These are phyloP conservation scores for Phaffia australis DNA, from an alignment of 768 basidiomycete genomes.

Conservation along the genomic window DNA sequence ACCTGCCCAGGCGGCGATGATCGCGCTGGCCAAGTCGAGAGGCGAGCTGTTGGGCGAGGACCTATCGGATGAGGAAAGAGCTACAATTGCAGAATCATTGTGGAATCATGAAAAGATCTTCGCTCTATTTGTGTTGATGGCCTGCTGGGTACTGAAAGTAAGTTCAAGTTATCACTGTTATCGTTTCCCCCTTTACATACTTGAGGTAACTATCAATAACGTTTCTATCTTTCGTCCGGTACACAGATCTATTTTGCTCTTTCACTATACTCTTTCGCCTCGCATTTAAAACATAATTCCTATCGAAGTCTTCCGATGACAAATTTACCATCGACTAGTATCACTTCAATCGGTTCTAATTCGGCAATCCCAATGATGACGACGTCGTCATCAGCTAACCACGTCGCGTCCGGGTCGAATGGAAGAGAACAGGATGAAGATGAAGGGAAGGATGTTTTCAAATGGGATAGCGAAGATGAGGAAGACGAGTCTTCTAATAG, in stretches of 20 bases:
- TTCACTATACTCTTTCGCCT: slow-evolving; percentile 82
- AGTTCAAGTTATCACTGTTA: slow-evolving; percentile 30
- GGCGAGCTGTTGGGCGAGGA: slow-evolving; percentile 41
- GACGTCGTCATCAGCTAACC: too few species aligned
- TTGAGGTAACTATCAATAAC: not conserved
- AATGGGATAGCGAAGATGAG: slow-evolving; percentile 20
- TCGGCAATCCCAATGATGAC: not conserved
- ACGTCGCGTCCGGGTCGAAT: not conserved
- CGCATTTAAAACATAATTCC: slow-evolving; percentile 80
- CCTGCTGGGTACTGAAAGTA: slow-evolving; percentile 85
- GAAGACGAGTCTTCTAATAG: not conserved
- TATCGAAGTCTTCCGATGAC: slow-evolving; percentile 64
- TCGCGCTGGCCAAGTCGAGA: slow-evolving; percentile 40
- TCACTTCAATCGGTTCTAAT: not conserved
- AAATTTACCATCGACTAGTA: not conserved
- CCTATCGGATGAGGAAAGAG: slow-evolving; percentile 57
- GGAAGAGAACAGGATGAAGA: not conserved
- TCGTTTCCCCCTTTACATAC: slow-evolving; percentile 14
- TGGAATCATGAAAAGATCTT: slow-evolving; percentile 85
- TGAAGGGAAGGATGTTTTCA: slow-evolving; percentile 20
- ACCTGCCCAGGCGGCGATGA: slow-evolving; percentile 74
- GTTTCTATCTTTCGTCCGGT: not conserved
- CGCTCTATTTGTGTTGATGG: slow-evolving; percentile 61
- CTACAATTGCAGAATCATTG: slow-evolving; percentile 60
- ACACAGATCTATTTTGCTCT: slow-evolving; percentile 78